Evolutionary conservation across 306 rosid genomes (phyloP).

Genomic region (Prinsepia uniflora): DNA sequence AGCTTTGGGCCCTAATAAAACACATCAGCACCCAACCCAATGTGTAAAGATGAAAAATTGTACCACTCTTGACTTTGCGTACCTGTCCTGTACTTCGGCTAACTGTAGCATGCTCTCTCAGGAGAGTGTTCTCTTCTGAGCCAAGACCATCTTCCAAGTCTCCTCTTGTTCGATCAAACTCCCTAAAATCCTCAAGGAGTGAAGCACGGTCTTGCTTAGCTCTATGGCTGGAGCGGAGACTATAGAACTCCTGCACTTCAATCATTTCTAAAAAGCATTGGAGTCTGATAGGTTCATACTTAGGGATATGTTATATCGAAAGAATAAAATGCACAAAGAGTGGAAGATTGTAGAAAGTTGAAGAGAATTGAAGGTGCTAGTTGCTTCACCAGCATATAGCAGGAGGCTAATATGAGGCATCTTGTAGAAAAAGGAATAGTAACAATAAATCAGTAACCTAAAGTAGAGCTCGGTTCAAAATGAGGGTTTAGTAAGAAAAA

Average conservation of each 20-base stretch:
- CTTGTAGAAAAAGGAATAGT: not conserved
- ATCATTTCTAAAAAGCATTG: slow-evolving; percentile 36
- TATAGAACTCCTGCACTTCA: slow-evolving; percentile 93
- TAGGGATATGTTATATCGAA: not conserved
- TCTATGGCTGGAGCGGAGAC: slow-evolving; percentile 79
- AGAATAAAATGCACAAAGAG: not conserved
- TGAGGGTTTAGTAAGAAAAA: not conserved
- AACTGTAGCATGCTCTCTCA: slow-evolving; percentile 76
- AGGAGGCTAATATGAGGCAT: not conserved
- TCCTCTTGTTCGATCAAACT: slow-evolving; percentile 85
- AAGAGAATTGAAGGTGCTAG: not conserved
- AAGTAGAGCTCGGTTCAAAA: not conserved
- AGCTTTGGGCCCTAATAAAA: not conserved
- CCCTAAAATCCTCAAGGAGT: slow-evolving; percentile 91
- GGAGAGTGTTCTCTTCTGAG: slow-evolving; percentile 62
- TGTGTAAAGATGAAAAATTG: not conserved
- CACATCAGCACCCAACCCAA: not conserved
- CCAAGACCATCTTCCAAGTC: slow-evolving; percentile 81
- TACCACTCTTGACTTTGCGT: slow-evolving; percentile 11
- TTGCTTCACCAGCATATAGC: not conserved
- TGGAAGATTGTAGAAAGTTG: not conserved
- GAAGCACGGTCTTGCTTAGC: slow-evolving; percentile 96
- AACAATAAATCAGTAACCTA: not conserved
- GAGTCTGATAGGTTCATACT: slow-evolving; percentile 25
- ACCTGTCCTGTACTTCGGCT: slow-evolving; percentile 96